Percentiles rank a stretch among this genome's conserved stretches.
These are phyloP conservation scores for Apiotrichum sp. DNA, from an alignment of 1,284 basidiomycete species.

Conservation along the genomic window DNA sequence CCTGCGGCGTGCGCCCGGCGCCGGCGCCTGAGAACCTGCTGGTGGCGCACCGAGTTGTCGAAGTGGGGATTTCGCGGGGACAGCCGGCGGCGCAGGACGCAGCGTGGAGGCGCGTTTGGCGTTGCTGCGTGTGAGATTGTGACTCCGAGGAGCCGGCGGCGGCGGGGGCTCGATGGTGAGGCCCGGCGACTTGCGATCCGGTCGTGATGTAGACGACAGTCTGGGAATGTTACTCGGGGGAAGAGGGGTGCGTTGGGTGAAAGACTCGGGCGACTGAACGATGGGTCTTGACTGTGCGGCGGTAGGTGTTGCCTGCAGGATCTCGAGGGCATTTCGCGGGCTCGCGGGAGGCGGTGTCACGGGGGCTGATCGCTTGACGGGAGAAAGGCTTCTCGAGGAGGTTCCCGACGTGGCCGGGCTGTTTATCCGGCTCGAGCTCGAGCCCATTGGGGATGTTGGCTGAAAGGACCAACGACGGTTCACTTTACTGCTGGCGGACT, in stretches of 20 bases:
- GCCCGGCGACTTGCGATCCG: constrained; percentile 23
- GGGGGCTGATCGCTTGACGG: background rate
- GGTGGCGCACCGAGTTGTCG: constrained; percentile 12
- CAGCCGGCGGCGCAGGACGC: constrained; percentile 29
- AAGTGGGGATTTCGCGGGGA: constrained; percentile 41
- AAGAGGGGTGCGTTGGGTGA: background rate
- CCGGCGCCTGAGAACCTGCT: background rate
- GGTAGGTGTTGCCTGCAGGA: no score
- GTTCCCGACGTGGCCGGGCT: background rate
- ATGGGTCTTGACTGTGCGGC: background rate
- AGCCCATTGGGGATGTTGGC: background rate
- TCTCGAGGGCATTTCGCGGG: no score
- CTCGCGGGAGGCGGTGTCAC: background rate
- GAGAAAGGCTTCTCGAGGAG: background rate
- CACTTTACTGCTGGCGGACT: background rate
- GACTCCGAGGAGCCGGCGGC: constrained; percentile 8
- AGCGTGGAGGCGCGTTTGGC: background rate
- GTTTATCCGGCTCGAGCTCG: background rate
- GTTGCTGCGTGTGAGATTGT: constrained; percentile 2
- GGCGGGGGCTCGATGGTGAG: constrained; percentile 24
- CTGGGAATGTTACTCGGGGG: background rate
- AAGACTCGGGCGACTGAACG: background rate
- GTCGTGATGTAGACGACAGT: constrained; percentile 1
- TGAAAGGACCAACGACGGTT: background rate
- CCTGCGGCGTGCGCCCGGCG: background rate